A percentile compares a stretch with the other conserved stretches of the same genome.
phyloP scores from a whole-genome alignment of 331 rosid species.

The Cucumis variabilis region DNA sequence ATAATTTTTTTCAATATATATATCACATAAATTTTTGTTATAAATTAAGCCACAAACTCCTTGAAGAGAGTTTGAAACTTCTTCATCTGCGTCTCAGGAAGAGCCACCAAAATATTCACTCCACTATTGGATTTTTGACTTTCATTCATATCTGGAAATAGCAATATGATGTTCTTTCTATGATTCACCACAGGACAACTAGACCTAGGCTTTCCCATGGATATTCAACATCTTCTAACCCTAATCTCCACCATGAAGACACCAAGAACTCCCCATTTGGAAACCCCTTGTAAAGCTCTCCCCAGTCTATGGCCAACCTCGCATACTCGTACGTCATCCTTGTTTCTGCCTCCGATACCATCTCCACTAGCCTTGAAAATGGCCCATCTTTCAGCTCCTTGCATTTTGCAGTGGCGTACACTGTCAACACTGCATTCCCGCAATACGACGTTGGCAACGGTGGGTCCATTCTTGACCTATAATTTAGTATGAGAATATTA shows the following conservation, averaged over 20 bases:
- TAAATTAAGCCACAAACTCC: constrained; percentile 30
- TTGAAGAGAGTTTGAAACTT: constrained; percentile 56
- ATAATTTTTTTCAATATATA: too few species aligned
- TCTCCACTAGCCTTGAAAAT: constrained; percentile 55
- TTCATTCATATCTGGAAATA: constrained; percentile 57
- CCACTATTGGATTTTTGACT: constrained; percentile 36
- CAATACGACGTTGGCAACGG: constrained; percentile 48
- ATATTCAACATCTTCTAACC: constrained; percentile 72
- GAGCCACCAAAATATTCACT: constrained; percentile 69
- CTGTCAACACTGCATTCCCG: constrained; percentile 62
- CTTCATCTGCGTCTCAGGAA: constrained; percentile 67
- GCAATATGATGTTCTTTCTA: constrained; percentile 64
- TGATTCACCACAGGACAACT: constrained; percentile 70
- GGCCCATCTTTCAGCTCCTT: constrained; percentile 46
- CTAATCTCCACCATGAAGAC: constrained; percentile 85
- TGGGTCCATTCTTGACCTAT: constrained; percentile 47
- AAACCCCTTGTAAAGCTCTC: constrained; percentile 65
- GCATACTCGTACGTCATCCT: constrained; percentile 69
- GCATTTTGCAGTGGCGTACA: constrained; percentile 49
- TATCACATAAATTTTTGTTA: not conserved
- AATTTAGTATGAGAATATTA: not conserved
- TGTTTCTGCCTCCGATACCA: constrained; percentile 60
- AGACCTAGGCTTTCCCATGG: constrained; percentile 64
- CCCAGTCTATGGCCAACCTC: constrained; percentile 66
- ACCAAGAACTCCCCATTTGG: constrained; percentile 78